Evolutionary conservation across 2,329 filamentous ascomycete genomes (phyloP).

Genomic region (Apiospora sp.): DNA sequence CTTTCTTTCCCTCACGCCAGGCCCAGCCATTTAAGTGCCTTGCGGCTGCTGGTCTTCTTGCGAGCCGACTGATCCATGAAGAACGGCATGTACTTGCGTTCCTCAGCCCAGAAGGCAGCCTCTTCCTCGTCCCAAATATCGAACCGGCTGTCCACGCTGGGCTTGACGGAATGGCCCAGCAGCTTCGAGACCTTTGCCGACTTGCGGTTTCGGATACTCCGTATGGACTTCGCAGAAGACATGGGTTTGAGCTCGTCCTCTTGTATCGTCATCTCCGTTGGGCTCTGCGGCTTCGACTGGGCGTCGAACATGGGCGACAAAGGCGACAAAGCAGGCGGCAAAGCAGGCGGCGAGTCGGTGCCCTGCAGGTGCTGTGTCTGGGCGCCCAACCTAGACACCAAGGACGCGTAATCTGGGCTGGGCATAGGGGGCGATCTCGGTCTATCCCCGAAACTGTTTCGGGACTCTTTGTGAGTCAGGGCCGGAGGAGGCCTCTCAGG

Average conservation of each 20-base stretch:
- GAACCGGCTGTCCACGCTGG: conserved; percentile 1
- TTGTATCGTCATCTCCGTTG: neutral
- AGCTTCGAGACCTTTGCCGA: conserved; percentile 32
- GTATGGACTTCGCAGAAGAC: conserved; percentile 31
- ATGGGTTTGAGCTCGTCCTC: conserved; percentile 31
- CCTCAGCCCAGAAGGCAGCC: conserved; percentile 54
- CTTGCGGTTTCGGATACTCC: conserved; percentile 33
- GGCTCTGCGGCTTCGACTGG: conserved; percentile 27
- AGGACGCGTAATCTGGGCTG: conserved; percentile 33
- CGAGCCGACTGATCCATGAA: neutral
- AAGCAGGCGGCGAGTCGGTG: neutral
- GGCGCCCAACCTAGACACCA: conserved; percentile 33
- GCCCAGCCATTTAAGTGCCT: conserved; percentile 63
- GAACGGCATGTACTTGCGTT: conserved; percentile 56
- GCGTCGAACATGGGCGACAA: conserved; percentile 34
- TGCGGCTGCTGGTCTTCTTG: conserved; percentile 54
- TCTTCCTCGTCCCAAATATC: conserved; percentile 42
- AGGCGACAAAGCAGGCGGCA: conserved; percentile 27
- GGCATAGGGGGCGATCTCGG: conserved; percentile 32
- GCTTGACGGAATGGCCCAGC: conserved; percentile 30
- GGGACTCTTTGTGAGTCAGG: conserved; percentile 18
- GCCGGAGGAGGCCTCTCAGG: conserved; percentile 43
- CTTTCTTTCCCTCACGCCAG: conserved; percentile 44
- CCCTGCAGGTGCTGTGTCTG: neutral
- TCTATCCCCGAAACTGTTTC: conserved; percentile 24